Base-by-base conservation (phyloP, 2,329 filamentous ascomycete species). In the Fusarium piperis region DNA sequence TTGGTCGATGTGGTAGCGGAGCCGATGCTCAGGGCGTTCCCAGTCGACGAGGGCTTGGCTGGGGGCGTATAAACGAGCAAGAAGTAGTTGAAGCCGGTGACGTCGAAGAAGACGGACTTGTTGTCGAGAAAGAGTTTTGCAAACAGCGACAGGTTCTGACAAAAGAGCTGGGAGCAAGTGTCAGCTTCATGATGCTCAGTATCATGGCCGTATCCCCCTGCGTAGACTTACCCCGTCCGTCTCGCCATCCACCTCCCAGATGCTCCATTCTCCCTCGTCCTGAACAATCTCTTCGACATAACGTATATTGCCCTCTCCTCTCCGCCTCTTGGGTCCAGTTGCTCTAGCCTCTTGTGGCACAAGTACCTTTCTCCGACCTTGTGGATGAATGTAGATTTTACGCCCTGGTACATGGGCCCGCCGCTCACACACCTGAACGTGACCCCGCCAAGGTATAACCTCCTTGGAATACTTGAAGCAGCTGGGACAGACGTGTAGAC, bases 81-180 rank as follows among this genome's bases (percentile, higher is more conserved):
- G 80, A 97, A 98, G 85, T 97, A 99, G 74, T 97, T 91, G 83
- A 99, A 99, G 58, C 93, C 94, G 6, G 91, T 90, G 51, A 98
- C 95, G 78, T 99, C 96, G 85, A 97, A 99, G 83, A 98, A 98
- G 74, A 99, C 95, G 9, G 94, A 97, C 79, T 99, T 99, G 79
- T 97, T 97, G 81, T 98, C 95, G 72, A 99, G 92, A 81, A 98
- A 99, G 48, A 99, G 90, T 82, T 98, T 99, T 30, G 94, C 95
- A 80, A 98, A 98, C 51, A 99, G 91, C 11, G 94, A 98, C 13
- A 99, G 88, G 76, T 98, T 97, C 82, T 98, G 96, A 74, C 94
- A 95, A 80, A 97, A 98, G 32, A 98, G 88, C 87, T 91, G 67
- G 28, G 51, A 58, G 12, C 5, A 39, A 26, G 63, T 48, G 48